phyloP scores from a whole-genome alignment of 371 early-diverging fungal genomes.

The Furculomyces boomerangus region DNA sequence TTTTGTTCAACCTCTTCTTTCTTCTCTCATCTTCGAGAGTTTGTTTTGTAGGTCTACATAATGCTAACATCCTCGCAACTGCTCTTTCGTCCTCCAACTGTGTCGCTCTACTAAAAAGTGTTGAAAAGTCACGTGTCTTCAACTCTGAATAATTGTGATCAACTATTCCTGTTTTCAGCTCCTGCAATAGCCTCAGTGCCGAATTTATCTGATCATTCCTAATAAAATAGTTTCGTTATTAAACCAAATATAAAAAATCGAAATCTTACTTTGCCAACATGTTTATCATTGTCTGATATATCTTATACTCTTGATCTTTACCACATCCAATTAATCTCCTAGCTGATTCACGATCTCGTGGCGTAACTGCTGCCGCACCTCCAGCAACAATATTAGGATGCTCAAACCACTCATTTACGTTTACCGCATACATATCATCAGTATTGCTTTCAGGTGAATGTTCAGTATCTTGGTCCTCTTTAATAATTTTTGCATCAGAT shows the following conservation, averaged over 20 bases:
- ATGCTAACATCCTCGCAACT: not conserved
- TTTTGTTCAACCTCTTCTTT: constrained; percentile 15
- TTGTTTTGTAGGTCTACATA: constrained; percentile 6
- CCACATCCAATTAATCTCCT: not conserved
- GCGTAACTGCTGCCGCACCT: not conserved
- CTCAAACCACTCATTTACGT: not conserved
- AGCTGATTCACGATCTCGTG: not conserved
- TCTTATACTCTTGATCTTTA: constrained; percentile 1
- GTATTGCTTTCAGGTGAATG: not conserved
- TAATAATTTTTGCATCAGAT: not conserved
- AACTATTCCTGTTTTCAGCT: constrained; percentile 13
- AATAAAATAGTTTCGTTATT: not conserved
- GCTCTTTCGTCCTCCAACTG: constrained; percentile 7
- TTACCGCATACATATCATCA: not conserved
- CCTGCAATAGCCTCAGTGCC: constrained; percentile 15
- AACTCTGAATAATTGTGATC: constrained; percentile 15
- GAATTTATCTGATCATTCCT: constrained; percentile 13
- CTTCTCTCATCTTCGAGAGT: constrained; percentile 8
- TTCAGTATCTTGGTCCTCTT: not conserved
- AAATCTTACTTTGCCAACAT: not conserved
- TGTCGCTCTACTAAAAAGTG: constrained; percentile 14
- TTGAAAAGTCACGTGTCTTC: constrained; percentile 16
- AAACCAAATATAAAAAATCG: not conserved
- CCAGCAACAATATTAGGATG: not conserved
- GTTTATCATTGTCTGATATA: constrained; percentile 2